Base-by-base conservation (phyloP, 495 filamentous ascomycete genomes). In the Aspergillus mulundensis region DNA sequence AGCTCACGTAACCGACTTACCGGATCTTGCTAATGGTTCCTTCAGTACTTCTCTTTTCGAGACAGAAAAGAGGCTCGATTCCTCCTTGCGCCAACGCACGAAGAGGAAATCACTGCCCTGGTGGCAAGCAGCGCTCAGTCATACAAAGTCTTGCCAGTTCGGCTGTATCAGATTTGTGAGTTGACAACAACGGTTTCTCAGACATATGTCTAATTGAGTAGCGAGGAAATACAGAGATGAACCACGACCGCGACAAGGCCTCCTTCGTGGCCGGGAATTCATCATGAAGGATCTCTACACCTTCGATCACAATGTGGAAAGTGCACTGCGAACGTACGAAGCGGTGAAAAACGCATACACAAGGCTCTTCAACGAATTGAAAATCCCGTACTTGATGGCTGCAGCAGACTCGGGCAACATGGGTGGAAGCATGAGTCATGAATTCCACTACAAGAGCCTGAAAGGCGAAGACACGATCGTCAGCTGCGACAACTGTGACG, bases 261-360 rank as follows among this genome's bases (percentile, higher is more conserved):
- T 97, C 1, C 78, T 98, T 11, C 85, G 94, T n/a, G 87, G 90
- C 0, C 84, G 89, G 57, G 94, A 98, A 62, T 98, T 98, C 62
- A 70, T 90, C 52, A 98, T 98, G 94, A 98, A 98, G 71, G 94
- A 98, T 69, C 81, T 98, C 1, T 98, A 98, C 65, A 97, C 95
- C 0, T 98, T 98, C 61, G 94, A 98, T 70, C 73, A 76, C 52
- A 86, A 72, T 36, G 63, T 78, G 2, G 64, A 82, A 20, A 70
- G 81, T 6, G 94, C 94, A 0, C 70, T 90, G 1, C 73, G 83
- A 42, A 96, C 94, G 1, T 98, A 98, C 61, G 60, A 81, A 5
- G 68, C 80, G 18, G 91, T 95, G 5, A 78, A 85, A 36, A 65
- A 65, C 24, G 86, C 84, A 15, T 98, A 98, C 67, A 71, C 71